phyloP scores from a whole-genome alignment of 2,329 filamentous ascomycete species.

The Xylariales sp. region DNA sequence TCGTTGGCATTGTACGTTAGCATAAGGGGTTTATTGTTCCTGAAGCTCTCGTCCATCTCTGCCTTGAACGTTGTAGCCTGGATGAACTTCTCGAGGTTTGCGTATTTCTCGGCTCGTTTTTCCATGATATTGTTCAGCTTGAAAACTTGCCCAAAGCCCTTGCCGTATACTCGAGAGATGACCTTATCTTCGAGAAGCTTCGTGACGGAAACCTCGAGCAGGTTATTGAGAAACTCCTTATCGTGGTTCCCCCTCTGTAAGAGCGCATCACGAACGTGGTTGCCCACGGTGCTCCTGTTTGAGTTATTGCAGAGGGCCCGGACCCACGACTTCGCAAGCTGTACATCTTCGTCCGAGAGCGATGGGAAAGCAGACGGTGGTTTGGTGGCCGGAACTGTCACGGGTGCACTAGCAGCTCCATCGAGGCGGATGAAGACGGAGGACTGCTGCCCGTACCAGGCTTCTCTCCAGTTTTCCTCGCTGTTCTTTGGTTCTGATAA shows the following conservation, averaged over 20 bases:
- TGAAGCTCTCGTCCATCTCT: conserved; percentile 53
- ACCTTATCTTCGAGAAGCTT: conserved; percentile 47
- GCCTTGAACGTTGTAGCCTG: conserved; percentile 58
- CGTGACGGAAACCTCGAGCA: conserved; percentile 45
- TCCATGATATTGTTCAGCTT: conserved; percentile 57
- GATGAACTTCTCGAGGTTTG: conserved; percentile 49
- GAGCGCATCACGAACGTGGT: conserved; percentile 46
- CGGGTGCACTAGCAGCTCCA: conserved; percentile 44
- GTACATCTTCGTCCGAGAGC: conserved; percentile 18
- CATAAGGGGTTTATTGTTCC: conserved; percentile 15
- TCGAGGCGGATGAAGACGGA: conserved; percentile 56
- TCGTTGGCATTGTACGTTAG: conserved; percentile 47
- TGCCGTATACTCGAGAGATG: conserved; percentile 55
- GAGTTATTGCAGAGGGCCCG: conserved; percentile 54
- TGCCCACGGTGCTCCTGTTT: conserved; percentile 25
- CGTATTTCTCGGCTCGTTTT: conserved; percentile 51
- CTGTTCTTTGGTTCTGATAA: conserved; percentile 32
- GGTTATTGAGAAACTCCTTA: conserved; percentile 32
- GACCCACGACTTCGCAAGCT: conserved; percentile 55
- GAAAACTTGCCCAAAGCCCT: conserved; percentile 57
- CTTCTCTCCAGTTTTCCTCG: conserved; percentile 47
- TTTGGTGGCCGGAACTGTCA: conserved; percentile 24
- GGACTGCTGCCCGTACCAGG: conserved; percentile 48
- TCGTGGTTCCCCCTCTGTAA: conserved; percentile 39
- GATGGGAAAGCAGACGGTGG: background rate